phyloP scores from a whole-genome alignment of 345 rosid genomes.

The Lepidium africanum region DNA sequence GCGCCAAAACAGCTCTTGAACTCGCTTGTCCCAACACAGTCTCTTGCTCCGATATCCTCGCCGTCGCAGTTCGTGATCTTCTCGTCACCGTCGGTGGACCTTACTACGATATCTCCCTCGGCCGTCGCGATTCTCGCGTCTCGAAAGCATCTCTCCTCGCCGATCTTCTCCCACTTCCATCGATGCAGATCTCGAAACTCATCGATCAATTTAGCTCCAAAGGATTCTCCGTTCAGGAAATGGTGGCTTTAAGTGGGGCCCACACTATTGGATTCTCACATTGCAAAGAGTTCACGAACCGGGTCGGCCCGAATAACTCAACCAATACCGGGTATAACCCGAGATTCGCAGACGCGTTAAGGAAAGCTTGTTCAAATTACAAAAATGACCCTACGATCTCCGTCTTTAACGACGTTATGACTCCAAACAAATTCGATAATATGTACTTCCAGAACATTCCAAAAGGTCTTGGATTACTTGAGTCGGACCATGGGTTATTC shows the following conservation, averaged over 20 bases:
- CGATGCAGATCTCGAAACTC: constrained; percentile 45
- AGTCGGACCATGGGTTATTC: constrained; percentile 66
- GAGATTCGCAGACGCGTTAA: constrained; percentile 56
- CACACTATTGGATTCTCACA: constrained; percentile 92
- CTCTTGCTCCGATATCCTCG: constrained; percentile 84
- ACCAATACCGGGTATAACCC: constrained; percentile 45
- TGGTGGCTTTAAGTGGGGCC: constrained; percentile 83
- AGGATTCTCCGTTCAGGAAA: constrained; percentile 63
- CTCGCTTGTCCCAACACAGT: constrained; percentile 72
- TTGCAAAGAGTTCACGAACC: constrained; percentile 58
- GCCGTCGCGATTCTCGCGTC: constrained; percentile 55
- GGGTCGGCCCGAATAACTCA: constrained; percentile 25
- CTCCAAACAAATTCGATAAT: constrained; percentile 82
- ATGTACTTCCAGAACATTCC: constrained; percentile 70
- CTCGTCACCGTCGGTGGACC: constrained; percentile 65
- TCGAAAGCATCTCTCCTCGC: constrained; percentile 42
- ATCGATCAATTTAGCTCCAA: constrained; percentile 46
- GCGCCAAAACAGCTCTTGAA: constrained; percentile 87
- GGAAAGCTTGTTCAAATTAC: constrained; percentile 51
- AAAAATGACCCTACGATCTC: constrained; percentile 57
- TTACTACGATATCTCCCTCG: constrained; percentile 54
- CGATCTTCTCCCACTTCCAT: constrained; percentile 56
- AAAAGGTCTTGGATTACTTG: constrained; percentile 64
- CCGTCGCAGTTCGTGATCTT: constrained; percentile 74
- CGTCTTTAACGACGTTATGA: constrained; percentile 82